Evolutionary conservation across 2,329 filamentous ascomycete genomes (phyloP).

Genomic region (Tolypocladium inflatum): DNA sequence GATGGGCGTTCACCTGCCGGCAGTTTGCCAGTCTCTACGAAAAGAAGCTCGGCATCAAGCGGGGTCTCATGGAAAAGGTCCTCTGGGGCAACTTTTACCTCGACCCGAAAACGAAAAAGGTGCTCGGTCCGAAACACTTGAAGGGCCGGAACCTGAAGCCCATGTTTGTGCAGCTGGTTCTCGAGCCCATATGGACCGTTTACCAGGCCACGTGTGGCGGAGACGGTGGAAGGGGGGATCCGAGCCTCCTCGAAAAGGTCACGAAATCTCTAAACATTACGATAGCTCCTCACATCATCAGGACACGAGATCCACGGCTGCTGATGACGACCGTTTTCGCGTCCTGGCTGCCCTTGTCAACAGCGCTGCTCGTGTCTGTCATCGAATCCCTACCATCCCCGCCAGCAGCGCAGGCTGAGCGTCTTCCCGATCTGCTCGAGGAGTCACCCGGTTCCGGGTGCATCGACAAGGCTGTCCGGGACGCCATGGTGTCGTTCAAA

Average conservation of each 20-base stretch:
- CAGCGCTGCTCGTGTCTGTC: slow-evolving; percentile 84
- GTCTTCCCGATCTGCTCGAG: slow-evolving; percentile 71
- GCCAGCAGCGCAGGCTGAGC: slow-evolving; percentile 64
- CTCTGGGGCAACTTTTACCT: slow-evolving; percentile 96
- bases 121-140: slow-evolving; percentile 82
- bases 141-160: slow-evolving; percentile 89
- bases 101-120: slow-evolving; percentile 92
- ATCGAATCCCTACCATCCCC: slow-evolving; percentile 89
- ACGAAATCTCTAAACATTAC: slow-evolving; percentile 81
- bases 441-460: slow-evolving; percentile 66
- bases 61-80: slow-evolving; percentile 79
- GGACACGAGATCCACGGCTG: slow-evolving; percentile 74
- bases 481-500: slow-evolving; percentile 79
- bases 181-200: slow-evolving; percentile 93
- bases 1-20: slow-evolving; percentile 96
- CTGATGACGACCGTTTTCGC: slow-evolving; percentile 81
- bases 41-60: slow-evolving; percentile 93
- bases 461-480: slow-evolving; percentile 58
- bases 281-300: slow-evolving; percentile 73
- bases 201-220: slow-evolving; percentile 85
- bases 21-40: slow-evolving; percentile 93
- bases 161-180: slow-evolving; percentile 92
- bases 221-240: slow-evolving; percentile 74
- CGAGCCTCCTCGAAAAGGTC: slow-evolving; percentile 80
- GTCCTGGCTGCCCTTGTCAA: slow-evolving; percentile 86